Evolutionary conservation across 495 filamentous ascomycete species (phyloP), one percentile per base, ranked within the genome.

Genomic region (Immersiella caudata): DNA sequence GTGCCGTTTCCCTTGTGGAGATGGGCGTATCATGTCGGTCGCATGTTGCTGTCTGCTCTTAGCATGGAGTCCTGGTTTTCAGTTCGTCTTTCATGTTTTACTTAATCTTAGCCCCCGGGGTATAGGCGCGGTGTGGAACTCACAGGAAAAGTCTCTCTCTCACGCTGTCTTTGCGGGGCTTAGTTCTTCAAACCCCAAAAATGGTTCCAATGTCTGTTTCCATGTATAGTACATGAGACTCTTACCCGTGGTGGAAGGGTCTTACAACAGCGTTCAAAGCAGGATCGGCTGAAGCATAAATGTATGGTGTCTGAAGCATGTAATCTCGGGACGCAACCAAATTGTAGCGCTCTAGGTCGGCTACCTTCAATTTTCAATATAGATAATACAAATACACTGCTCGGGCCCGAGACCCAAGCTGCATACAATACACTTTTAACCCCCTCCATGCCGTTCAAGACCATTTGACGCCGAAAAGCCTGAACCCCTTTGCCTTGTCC

Each of bases 391-490:
- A 46, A 46, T 14, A 46, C 40, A 12, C 16, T 46, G 11, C 9
- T 12, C 40, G 2, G 6, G 2, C 40, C 11, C 11, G 40, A 46
- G 22, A 2, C 26, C n/a, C 25, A 26, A 18, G 0, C 55, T n/a
- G 25, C 9, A 33, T 59, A 27, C 7, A 27, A 59, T 59, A 35
- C 21, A 12, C 57, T 33, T 33, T 59, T 33, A 12, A 1, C 1
- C 22, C 11, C 60, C 1, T 11, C 20, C 60, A 50, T 40, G 18
- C 16, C 7, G 24, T 66, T 80, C 74, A 88, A 67, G 81, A 82
- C 89, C 89, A 92, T 65, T 81, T 83, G 36, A 91, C 82, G 2
- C 90, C 90, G 75, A 91, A 90, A 16, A 92, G 75, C 62, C 70
- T 80, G 52, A 79, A 75, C 58, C 77, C 82, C 73, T 84, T 87